phyloP scores from a whole-genome alignment of 176 grass and related monocot genomes.

The Dactylis glomerata region DNA sequence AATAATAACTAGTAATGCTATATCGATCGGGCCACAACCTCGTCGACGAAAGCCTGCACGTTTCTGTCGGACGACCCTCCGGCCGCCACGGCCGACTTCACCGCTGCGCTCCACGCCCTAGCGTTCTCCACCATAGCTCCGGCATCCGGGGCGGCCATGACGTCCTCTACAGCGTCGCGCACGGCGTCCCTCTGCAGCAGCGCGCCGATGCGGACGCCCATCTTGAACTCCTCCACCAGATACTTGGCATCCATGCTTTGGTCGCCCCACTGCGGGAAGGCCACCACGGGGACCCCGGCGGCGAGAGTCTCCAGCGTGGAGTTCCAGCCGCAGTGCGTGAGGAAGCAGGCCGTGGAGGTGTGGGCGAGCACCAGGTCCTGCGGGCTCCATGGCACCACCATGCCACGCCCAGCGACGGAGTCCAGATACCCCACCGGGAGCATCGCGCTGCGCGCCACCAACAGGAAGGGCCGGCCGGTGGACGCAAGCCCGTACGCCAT shows the following conservation, averaged over 20 bases:
- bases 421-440: conserved; percentile 52
- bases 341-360: conserved; percentile 53
- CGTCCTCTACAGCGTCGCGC: conserved; percentile 39
- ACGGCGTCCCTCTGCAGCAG: conserved; percentile 45
- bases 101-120: conserved; percentile 40
- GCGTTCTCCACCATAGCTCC: conserved; percentile 35
- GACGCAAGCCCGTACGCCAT: conserved; percentile 56
- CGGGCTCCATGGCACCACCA: conserved; percentile 76
- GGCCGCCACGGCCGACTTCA: conserved; percentile 30
- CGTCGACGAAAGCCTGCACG: conserved; percentile 62
- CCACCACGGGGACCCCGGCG: conserved; percentile 63
- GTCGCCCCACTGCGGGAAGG: conserved; percentile 73
- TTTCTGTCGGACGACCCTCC: conserved; percentile 63
- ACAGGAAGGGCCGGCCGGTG: conserved; percentile 57
- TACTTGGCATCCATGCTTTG: conserved; percentile 71
- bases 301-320: conserved; percentile 71
- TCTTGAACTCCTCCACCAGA: conserved; percentile 50
- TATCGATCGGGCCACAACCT: conserved; percentile 34
- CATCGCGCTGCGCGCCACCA: conserved; percentile 47
- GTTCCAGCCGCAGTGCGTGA: conserved; percentile 95
- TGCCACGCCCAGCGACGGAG: conserved; percentile 29
- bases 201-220: conserved; percentile 51
- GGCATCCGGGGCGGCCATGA: conserved; percentile 28
- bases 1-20: too few species aligned
- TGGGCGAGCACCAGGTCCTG: conserved; percentile 72